Evolutionary conservation across 306 rosid species (phyloP).

Genomic region (Gynostemma pentaphyllum): DNA sequence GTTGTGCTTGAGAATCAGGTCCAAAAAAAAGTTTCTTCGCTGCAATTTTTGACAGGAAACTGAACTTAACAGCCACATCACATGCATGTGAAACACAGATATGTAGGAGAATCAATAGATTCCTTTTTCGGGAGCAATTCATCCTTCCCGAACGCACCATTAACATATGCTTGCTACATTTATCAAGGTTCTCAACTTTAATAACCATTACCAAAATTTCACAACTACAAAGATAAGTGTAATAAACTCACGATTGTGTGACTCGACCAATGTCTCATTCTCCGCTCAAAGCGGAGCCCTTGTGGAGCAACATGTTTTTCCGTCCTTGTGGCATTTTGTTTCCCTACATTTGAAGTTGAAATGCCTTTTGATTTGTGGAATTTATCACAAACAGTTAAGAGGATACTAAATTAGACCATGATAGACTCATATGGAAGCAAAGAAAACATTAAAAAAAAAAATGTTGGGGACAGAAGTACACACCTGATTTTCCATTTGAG

Average conservation of each 20-base stretch:
- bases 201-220: too few relatives aligned
- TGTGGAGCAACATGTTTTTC: not conserved
- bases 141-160: too few relatives aligned
- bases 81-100: too few relatives aligned
- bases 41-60: too few relatives aligned
- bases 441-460: not conserved
- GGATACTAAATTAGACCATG: not conserved
- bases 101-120: too few relatives aligned
- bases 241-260: not conserved
- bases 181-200: not conserved
- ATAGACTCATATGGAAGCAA: not conserved
- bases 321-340: not conserved
- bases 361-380: not conserved
- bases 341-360: not conserved
- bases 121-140: too few relatives aligned
- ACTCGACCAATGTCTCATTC: not conserved
- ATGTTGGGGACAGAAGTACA: too few relatives aligned
- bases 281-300: not conserved
- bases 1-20: too few relatives aligned
- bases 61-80: too few relatives aligned
- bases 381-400: not conserved
- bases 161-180: too few relatives aligned
- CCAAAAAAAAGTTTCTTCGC: too few relatives aligned
- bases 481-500: not conserved
- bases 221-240: not conserved